Percentiles rank a stretch among this genome's conserved stretches.
These are phyloP conservation scores for Macrolepiota dolichaula DNA, from an alignment of 768 basidiomycete genomes.

Conservation along the genomic window DNA sequence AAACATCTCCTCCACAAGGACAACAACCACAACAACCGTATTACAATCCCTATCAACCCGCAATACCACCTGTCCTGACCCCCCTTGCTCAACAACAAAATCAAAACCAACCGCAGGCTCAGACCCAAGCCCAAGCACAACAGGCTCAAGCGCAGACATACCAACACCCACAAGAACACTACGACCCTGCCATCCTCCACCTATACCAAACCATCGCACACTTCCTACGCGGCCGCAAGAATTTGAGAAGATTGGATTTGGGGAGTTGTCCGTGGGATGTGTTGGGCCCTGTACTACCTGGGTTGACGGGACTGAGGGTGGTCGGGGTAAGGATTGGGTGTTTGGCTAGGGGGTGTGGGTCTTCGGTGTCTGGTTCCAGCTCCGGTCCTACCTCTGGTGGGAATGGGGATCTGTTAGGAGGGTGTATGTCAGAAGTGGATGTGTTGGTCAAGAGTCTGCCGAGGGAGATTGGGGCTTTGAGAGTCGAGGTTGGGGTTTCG, in stretches of 20 bases:
- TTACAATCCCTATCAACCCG: not conserved
- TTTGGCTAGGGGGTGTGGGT: not conserved
- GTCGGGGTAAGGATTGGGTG: conserved; percentile 52
- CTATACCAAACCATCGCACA: conserved; percentile 54
- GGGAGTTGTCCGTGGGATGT: conserved; percentile 68
- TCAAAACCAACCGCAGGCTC: not conserved
- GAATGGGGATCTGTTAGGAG: not conserved
- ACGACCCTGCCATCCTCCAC: conserved; percentile 6
- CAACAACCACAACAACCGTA: conserved; percentile 10
- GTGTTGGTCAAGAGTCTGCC: conserved; percentile 7
- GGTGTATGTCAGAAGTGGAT: conserved; percentile 5
- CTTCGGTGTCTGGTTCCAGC: not conserved
- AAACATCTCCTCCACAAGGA: conserved; percentile 41
- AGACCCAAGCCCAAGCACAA: no score
- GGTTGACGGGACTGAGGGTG: conserved; percentile 48
- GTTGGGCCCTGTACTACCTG: conserved; percentile 46
- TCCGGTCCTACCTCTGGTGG: not conserved
- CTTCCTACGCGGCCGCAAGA: conserved; percentile 47
- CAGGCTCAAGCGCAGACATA: no score
- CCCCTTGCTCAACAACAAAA: not conserved
- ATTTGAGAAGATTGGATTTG: conserved; percentile 54
- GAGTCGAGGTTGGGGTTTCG: conserved; percentile 53
- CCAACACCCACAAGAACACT: conserved; percentile 10
- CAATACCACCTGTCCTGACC: not conserved
- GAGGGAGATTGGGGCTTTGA: conserved; percentile 48